Evolutionary conservation across 1,284 basidiomycete genomes (phyloP), one percentile per base, ranked within the genome.

Genomic region (Irpex sp.): DNA sequence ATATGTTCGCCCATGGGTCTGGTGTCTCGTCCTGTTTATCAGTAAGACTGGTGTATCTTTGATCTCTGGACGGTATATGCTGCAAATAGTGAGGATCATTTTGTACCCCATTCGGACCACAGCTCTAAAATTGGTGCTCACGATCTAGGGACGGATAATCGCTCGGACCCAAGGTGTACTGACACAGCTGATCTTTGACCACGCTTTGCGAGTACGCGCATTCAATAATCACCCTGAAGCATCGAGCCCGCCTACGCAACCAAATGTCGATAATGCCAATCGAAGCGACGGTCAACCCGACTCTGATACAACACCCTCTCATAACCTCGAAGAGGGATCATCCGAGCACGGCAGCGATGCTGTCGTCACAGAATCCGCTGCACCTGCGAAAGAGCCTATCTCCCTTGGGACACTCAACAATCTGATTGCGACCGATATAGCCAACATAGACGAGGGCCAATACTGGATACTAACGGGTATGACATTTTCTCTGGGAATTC

Each of bases 11-110:
- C 83, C 84, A 0, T 82, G 79, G 83, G 81, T 90, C 21, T 92
- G 90, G 89, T 81, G 91, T 44, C 55, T 76, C 2, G 76, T 80
- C 69, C 78, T 92, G 4, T 86, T 89, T 72, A 17, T 86, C 4
- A 88, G 85, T 7, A 86, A 87, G 1, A 69, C 83, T 8, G 26
- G 78, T 52, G 74, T 73, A 15, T 75, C 77, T 5, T 49, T 79
- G 7, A 67, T 68, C 4, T 72, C 76, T 56, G 77, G 86, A 62
- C 81, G 79, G 75, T 85, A 82, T 63, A 78, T 82, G 40, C 84
- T 79, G 67, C 68, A 81, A 55, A 74, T 73, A 17, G 80, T 81
- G 66, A 65, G 78, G 71, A 40, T 19, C 57, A n/a, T 19, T 31
- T 72, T 15, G 47, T 37, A 3, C 57, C 21, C 13, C 52, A 40